A percentile compares a stretch with the other conserved stretches of the same genome.
These are phyloP conservation scores for Kwoniella bestiolae DNA, from an alignment of 768 basidiomycete species.

Conservation along the genomic window DNA sequence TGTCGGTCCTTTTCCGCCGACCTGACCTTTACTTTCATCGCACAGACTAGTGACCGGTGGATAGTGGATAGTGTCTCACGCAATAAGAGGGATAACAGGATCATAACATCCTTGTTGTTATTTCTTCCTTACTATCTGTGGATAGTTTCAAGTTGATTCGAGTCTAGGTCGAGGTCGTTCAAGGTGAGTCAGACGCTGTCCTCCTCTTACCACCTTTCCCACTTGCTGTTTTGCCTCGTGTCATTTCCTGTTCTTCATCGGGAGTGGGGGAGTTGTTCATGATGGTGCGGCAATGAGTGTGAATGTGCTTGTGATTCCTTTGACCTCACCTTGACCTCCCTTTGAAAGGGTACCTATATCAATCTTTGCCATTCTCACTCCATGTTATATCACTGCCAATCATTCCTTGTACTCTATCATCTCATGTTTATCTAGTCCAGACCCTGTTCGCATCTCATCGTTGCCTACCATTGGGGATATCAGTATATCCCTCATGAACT, in stretches of 20 bases:
- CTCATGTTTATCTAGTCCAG: background rate
- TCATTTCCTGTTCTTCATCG: background rate
- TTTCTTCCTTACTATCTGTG: background rate
- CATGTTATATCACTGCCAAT: no score
- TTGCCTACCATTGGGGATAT: background rate
- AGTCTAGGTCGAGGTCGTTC: conserved; percentile 2
- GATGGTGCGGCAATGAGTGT: background rate
- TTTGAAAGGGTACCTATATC: background rate
- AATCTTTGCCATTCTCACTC: background rate
- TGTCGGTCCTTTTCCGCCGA: background rate
- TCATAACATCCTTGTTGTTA: background rate
- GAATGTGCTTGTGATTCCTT: background rate
- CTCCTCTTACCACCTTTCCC: background rate
- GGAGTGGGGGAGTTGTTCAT: background rate
- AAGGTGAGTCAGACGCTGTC: conserved; percentile 1
- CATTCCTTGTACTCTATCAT: background rate
- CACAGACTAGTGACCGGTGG: conserved; percentile 6
- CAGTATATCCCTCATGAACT: background rate
- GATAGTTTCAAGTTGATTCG: background rate
- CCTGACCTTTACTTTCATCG: background rate
- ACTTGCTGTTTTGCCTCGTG: background rate
- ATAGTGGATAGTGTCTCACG: background rate
- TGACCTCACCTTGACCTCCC: no score
- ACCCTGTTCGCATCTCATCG: background rate
- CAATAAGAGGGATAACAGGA: background rate